phyloP scores from a whole-genome alignment of 2,329 filamentous ascomycete species.

The Exophiala bonariae region DNA sequence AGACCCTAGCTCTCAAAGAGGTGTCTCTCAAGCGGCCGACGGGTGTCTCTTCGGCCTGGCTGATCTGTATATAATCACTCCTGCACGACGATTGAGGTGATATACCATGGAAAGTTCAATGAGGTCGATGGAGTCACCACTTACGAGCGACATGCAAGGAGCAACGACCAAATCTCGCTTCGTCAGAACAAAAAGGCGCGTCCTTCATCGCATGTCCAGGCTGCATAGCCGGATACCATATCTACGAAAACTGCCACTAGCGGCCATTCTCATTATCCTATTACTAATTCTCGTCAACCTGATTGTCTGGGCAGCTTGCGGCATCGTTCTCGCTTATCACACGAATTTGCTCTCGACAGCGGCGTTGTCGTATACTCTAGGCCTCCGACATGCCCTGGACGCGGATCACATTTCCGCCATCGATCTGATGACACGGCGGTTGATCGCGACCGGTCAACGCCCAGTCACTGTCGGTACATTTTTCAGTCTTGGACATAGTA shows the following conservation, averaged over 20 bases:
- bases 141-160: background rate
- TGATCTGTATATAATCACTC: too few species aligned
- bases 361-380: slow-evolving; percentile 82
- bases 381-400: slow-evolving; percentile 90
- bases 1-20: too few species aligned
- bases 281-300: slow-evolving; percentile 56
- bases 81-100: background rate
- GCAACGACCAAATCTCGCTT: slow-evolving; percentile 3
- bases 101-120: slow-evolving; percentile 4
- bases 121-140: background rate
- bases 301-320: slow-evolving; percentile 59
- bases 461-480: slow-evolving; percentile 93
- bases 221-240: slow-evolving; percentile 48
- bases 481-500: slow-evolving; percentile 91
- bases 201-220: slow-evolving; percentile 10
- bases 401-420: slow-evolving; percentile 95
- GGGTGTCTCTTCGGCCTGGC: too few species aligned
- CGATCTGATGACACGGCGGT: slow-evolving; percentile 87
- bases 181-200: background rate
- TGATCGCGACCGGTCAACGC: slow-evolving; percentile 79
- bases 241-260: slow-evolving; percentile 56
- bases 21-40: too few species aligned
- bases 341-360: slow-evolving; percentile 70
- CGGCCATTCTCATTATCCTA: slow-evolving; percentile 58
- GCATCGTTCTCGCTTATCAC: slow-evolving; percentile 44